Evolutionary conservation across 1,284 basidiomycete species (phyloP), one percentile per base, ranked within the genome.

Genomic region (Malassezia caprae): DNA sequence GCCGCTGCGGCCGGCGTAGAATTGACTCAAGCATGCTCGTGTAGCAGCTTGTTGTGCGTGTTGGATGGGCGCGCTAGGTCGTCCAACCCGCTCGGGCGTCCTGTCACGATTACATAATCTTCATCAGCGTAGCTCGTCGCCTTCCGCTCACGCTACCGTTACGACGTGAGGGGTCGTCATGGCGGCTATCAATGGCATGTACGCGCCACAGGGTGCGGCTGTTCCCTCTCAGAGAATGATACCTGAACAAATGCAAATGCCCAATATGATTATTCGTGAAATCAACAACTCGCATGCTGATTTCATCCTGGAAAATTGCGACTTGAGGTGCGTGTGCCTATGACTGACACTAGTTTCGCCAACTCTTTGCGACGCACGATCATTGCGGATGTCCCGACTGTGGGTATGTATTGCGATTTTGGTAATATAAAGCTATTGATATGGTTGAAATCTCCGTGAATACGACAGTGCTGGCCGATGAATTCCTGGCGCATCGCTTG

Each of bases 401-500:
- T 72, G 21, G 62, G 59, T 61, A 48, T 27, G 59, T 53, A n/a
- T 5, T n/a, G 21, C 7, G 15, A 19, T 6, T 8, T 23, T 42
- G 39, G 47, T 55, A 30, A 48, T 31, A 32, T 27, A 11, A 30
- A 56, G 93, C 91, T 24, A 96, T 99, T 67, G 94, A 98, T 78
- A 85, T 93, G 77, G 93, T 98, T 3, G 88, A 93, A 75, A 86
- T 98, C 63, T 81, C 86, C 61, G 82, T 82, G 54, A 99, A 99
- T 75, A 93, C 90, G 8, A 85, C 87, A 0, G 91, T 96, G 3
- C 78, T 99, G 30, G 88, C 93, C 1, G 94, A 99, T 77, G 94
- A 99, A 78, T 94, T 94, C 78, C 85, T 99, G 59, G 88, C 90
- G 0, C 94, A 99, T 76, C 83, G 94, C 41, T 79, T 99, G 23